Conservation (phyloP, 2,329 filamentous ascomycete genomes). For the Pseudopithomyces maydicus region DNA sequence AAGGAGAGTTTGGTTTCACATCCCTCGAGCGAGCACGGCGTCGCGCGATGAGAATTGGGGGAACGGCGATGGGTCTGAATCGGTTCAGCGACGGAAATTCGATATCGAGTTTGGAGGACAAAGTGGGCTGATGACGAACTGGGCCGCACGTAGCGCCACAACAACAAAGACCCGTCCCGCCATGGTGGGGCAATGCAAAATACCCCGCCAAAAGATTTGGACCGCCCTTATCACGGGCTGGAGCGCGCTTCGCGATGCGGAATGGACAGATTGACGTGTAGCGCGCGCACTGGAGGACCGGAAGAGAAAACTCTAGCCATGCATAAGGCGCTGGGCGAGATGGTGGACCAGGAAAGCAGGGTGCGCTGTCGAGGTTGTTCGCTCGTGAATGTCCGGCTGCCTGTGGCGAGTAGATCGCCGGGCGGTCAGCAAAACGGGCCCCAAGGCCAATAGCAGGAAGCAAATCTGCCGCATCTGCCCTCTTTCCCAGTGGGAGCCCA, state of each 20-base stretch:
- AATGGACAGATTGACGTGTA: not conserved
- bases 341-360: not conserved
- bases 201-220: slow-evolving; percentile 7
- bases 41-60: not conserved
- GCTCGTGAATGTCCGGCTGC: slow-evolving; percentile 9
- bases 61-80: not conserved
- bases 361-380: slow-evolving; percentile 5
- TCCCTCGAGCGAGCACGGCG: too few relatives aligned
- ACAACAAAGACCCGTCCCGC: slow-evolving; percentile 6
- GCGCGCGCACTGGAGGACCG: not conserved
- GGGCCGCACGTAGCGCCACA: slow-evolving; percentile 1
- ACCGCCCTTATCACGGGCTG: not conserved
- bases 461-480: slow-evolving; percentile 5
- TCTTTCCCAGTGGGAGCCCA: not conserved
- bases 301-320: not conserved
- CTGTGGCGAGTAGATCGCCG: slow-evolving; percentile 18
- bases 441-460: slow-evolving; percentile 7
- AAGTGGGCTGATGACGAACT: slow-evolving; percentile 1
- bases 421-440: slow-evolving; percentile 2
- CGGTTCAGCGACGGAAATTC: not conserved
- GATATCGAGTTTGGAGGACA: not conserved
- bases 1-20: not conserved
- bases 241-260: not conserved
- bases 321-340: not conserved
- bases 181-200: slow-evolving; percentile 3